Evolutionary conservation across 2,329 filamentous ascomycete species (phyloP), one percentile per base, ranked within the genome.

Genomic region (Aspergillus ruber): DNA sequence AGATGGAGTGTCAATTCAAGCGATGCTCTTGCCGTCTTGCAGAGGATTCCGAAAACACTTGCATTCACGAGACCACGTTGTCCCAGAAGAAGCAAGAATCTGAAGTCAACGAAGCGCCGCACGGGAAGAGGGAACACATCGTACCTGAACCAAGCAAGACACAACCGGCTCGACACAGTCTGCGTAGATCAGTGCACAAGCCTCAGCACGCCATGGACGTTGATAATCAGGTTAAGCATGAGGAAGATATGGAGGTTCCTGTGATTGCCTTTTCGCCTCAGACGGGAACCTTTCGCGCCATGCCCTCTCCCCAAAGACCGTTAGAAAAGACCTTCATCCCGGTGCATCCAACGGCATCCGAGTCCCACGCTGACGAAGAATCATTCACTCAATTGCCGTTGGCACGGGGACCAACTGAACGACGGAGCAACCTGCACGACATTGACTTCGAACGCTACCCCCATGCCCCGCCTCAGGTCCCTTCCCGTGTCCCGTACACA

Each of bases 1-100:
- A 71, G 41, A 69, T 75, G 57, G 72, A 76, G 53, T 77, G 74
- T 47, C 71, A 74, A 52, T 74, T 76, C 50, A 65, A 71, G 48
- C 63, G 66, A 45, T 77, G 74, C 56, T 69, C 71, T 6, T 77
- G 74, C 55, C 67, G 73, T 21, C 49, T 74, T 43, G 70, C 71
- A 6, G 74, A 76, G 51, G 59, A 61, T 17, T 56, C 67, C 20
- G 71, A 70, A 6, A 57, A 59, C 18, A 57, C 59, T 27, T 74
- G 71, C 52, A 57, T 70, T 12, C 66, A 74, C 49, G 70, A 35
- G 17, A 18, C 36, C 9, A 10, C 46, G 6, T 33, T 50, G 21
- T 9, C 20, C 15, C 32, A 42, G 29, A 43, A 48, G 6, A 23
- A 48, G 32, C 40, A 40, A 33, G 33, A 43, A 20, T 27, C 23